These are phyloP conservation scores for Pachysolen tannophilus DNA, from an alignment of 805 yeast genomes.

Conservation along the genomic window DNA sequence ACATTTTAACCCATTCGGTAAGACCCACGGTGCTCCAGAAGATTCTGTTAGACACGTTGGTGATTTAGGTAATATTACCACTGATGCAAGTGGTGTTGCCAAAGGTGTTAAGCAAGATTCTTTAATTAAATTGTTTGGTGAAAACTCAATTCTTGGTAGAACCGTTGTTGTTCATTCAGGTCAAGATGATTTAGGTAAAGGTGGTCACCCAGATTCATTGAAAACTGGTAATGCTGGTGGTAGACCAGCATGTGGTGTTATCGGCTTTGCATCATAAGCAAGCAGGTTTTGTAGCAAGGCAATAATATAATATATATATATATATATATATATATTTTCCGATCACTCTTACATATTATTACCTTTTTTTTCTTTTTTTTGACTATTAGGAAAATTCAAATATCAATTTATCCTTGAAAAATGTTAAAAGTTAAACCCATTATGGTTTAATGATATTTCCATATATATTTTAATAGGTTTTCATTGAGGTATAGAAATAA, in stretches of 20 bases:
- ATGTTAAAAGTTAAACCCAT: too few species aligned
- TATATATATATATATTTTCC: too few species aligned
- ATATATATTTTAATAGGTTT: too few species aligned
- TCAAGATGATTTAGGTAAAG: conserved; percentile 89
- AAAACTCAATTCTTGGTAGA: conserved; percentile 86
- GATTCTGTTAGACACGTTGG: conserved; percentile 84
- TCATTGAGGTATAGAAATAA: too few species aligned
- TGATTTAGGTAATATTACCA: conserved; percentile 89
- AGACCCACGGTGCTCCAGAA: conserved; percentile 88
- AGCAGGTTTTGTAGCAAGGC: too few species aligned
- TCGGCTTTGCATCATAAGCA: conserved; percentile 60
- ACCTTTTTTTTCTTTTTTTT: too few species aligned
- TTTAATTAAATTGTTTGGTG: conserved; percentile 76
- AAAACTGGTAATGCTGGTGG: conserved; percentile 98
- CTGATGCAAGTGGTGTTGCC: conserved; percentile 85
- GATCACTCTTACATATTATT: too few species aligned
- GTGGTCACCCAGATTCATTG: conserved; percentile 84
- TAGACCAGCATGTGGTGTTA: conserved; percentile 98
- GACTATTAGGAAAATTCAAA: too few species aligned
- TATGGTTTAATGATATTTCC: too few species aligned
- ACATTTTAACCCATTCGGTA: conserved; percentile 87
- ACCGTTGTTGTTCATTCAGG: conserved; percentile 93
- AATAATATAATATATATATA: too few species aligned
- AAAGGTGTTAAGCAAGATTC: conserved; percentile 80
- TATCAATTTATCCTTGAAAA: too few species aligned